Evolutionary conservation across 78 protist genomes (phyloP).

Genomic region (Dictyostelium intermedium): DNA sequence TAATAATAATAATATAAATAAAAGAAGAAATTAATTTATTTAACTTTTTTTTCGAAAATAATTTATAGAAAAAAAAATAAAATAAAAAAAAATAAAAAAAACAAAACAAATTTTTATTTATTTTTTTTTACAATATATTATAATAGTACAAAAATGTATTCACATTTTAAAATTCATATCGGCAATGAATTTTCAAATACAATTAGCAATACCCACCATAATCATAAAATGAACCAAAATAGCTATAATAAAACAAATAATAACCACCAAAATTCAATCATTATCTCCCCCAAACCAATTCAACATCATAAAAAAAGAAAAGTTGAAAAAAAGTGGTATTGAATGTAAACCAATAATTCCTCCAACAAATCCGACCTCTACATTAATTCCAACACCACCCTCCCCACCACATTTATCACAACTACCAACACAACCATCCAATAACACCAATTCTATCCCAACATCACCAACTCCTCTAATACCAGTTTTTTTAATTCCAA

Average conservation of each 20-base stretch:
- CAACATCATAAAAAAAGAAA: neutral
- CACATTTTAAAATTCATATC: neutral
- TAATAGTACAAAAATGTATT: neutral
- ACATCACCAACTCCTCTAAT: neutral
- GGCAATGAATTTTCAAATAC: neutral
- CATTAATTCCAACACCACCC: neutral
- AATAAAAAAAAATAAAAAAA: no score
- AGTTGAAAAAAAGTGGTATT: neutral
- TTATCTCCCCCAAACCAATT: neutral
- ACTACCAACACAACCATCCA: neutral
- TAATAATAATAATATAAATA: neutral
- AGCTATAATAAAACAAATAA: no score
- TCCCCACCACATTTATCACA: neutral
- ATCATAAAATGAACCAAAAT: neutral
- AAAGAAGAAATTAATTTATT: no score
- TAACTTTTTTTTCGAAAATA: no score
- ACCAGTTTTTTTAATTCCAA: neutral
- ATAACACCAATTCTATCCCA: neutral
- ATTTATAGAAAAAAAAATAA: no score
- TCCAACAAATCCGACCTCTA: neutral
- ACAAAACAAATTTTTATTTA: no score
- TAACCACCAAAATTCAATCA: neutral
- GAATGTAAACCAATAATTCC: neutral
- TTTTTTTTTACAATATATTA: neutral
- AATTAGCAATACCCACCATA: neutral